Conservation (phyloP, 2,329 filamentous ascomycete genomes). For the Chrysoporthe puriensis region DNA sequence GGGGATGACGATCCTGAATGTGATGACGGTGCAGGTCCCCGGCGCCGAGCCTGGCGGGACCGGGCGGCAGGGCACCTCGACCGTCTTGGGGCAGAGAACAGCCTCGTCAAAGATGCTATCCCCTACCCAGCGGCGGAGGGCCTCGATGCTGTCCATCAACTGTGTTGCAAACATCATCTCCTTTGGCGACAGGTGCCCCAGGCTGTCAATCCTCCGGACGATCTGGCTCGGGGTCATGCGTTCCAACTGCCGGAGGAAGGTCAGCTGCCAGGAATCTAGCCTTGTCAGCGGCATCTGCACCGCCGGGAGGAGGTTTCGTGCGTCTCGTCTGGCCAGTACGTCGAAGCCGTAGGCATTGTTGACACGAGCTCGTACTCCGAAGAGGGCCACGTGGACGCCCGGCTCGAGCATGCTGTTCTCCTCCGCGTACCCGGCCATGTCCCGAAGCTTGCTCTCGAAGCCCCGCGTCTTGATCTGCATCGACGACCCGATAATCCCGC, state of each 20-base stretch:
- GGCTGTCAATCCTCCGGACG: constrained; percentile 43
- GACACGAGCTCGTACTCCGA: constrained; percentile 57
- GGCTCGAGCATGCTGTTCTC: constrained; percentile 51
- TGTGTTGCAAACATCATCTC: constrained; percentile 50
- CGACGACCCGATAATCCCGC: constrained; percentile 67
- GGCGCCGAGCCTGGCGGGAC: constrained; percentile 32
- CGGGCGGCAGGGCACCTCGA: constrained; percentile 47
- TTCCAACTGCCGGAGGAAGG: constrained; percentile 56
- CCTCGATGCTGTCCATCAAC: constrained; percentile 48
- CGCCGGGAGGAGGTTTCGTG: constrained; percentile 64
- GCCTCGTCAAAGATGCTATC: constrained; percentile 52
- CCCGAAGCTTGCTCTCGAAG: constrained; percentile 63
- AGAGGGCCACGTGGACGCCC: constrained; percentile 62
- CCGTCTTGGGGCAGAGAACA: constrained; percentile 46
- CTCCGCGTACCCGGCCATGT: constrained; percentile 64
- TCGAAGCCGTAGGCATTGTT: constrained; percentile 60
- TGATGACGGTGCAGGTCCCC: constrained; percentile 36
- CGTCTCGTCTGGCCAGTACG: constrained; percentile 60
- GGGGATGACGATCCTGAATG: constrained; percentile 53
- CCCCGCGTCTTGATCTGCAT: constrained; percentile 72
- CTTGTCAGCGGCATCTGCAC: constrained; percentile 55
- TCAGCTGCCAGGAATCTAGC: constrained; percentile 59
- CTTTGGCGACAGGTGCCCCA: constrained; percentile 41
- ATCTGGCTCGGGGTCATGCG: constrained; percentile 46
- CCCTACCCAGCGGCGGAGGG: constrained; percentile 46